Evolutionary conservation across 2,329 filamentous ascomycete species (phyloP), one percentile per base, ranked within the genome.

Genomic region (Periconia sp.): DNA sequence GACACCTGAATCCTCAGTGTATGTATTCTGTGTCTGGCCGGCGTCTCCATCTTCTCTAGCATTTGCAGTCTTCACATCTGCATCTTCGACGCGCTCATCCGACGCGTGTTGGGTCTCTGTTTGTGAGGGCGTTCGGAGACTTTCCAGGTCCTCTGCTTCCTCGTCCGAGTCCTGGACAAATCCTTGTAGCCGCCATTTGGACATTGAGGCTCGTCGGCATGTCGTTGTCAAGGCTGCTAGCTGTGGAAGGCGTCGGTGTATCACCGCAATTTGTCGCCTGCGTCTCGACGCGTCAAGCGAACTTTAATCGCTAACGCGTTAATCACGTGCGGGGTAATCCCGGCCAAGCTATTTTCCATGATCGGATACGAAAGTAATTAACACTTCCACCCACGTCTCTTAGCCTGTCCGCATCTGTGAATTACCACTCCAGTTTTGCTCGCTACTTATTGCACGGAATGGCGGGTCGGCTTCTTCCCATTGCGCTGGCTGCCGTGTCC

Each of bases 91-190:
- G 54, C 53, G 55, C 34, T 58, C 54, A 22, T 28, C 25, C 15
- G 50, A 50, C 45, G 52, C 54, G 56, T 54, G 23, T 19, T 43
- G 44, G 31, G 17, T 39, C 12, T 37, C 30, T 21, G 37, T 25
- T 13, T 46, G 36, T n/a, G 50, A 36, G 41, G 25, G 46, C 22
- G 34, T 35, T 35, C 50, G 41, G 12, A 50, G 52, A 21, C 40
- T 63, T 31, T 68, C 65, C 23, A 66, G 21, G 36, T 66, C 57
- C 25, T 63, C 59, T 13, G 67, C 74, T 36, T 78, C 75, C 43
- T 77, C 76, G 67, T 78, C 76, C 46, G 76, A 78, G 61, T 78
- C 76, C 64, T 68, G 69, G 52, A 78, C 76, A 65, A 72, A 77
- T 54, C 75, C 75, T 63, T 65, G 70, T 56, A 71, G 65, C 55